A percentile compares a stretch with the other conserved stretches of the same genome.
Evolutionary conservation across 179 eudicot species (phyloP).

Genomic region (Gypsophila paniculata): DNA sequence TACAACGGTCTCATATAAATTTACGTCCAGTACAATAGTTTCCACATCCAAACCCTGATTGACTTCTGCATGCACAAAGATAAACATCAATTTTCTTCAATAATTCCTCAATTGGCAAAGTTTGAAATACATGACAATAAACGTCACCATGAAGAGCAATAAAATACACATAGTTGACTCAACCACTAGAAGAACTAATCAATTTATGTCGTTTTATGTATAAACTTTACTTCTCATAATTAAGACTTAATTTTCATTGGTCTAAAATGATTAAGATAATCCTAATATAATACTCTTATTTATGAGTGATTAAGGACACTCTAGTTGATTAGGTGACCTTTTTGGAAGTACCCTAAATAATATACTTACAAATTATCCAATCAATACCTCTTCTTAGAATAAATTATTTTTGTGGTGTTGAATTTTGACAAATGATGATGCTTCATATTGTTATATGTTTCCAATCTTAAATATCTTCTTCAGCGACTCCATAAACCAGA

Average conservation of each 20-base stretch:
- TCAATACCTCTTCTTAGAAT: no score
- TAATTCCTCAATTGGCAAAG: background rate
- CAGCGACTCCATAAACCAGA: no score
- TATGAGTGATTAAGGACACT: constrained; percentile 29
- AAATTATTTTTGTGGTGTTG: no score
- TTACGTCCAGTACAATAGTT: background rate
- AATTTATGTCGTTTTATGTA: background rate
- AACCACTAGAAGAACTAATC: background rate
- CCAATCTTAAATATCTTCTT: no score
- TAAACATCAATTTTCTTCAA: background rate
- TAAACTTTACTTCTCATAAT: background rate
- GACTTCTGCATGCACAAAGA: background rate
- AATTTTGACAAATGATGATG: no score
- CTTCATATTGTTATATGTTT: no score
- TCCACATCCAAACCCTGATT: constrained; percentile 9
- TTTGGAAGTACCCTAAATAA: constrained; percentile 3
- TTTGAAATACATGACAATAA: constrained; percentile 22
- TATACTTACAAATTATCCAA: background rate
- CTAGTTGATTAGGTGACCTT: constrained; percentile 22
- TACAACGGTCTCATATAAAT: no score
- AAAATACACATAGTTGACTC: background rate
- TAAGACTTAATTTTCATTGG: no score
- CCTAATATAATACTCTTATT: constrained; percentile 19
- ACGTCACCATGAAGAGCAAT: constrained; percentile 16
- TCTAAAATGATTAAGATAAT: constrained; percentile 14